Base-by-base conservation (phyloP, 805 yeast genomes). In the Kluyveromyces nonfermentans region DNA sequence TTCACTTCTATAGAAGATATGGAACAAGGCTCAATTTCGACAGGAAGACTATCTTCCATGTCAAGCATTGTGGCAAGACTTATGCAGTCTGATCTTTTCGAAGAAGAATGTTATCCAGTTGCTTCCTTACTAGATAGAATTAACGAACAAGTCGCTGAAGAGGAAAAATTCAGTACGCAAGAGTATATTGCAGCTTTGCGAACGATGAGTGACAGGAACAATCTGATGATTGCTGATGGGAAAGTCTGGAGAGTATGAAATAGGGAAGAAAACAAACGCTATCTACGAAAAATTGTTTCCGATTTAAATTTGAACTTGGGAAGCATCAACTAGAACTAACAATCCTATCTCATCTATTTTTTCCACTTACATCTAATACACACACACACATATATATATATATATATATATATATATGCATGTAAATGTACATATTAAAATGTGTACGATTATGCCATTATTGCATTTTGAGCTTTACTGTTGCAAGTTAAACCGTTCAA, bases 141-240 rank as follows among this genome's bases (percentile, higher is more conserved):
- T 22, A 77, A 77, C 49, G 67, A 67, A 45, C 57, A 59, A 20
- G 56, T 73, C 50, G 64, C 69, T 6, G 73, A 68, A 41, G 80
- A 73, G 46, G 78, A 74, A n/a, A 64, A 63, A 33, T 75, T 67
- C 46, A 64, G 65, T 8, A 61, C 57, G 5, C 65, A 59, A 5
- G 80, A 73, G 51, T 74, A 71, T 40, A 51, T 59, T 12, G 69
- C 68, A 22, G 78, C 76, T 32, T 53, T 74, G 37, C 53, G 53
- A 16, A 53, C 63, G n/a, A 58, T 75, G 67, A 69, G 67, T 19
- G 64, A 59, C 3, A 68, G 69, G 45, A 73, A 74, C 45, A 67
- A 72, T 35, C 46, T 75, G 38, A 70, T 74, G 76, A 54, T 68
- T 18, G 66, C 74, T 8, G 79, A 72, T 21, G 73, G 67, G 22